phyloP scores from a whole-genome alignment of 1,139 yeast species.

The Petasospora fabianii region DNA sequence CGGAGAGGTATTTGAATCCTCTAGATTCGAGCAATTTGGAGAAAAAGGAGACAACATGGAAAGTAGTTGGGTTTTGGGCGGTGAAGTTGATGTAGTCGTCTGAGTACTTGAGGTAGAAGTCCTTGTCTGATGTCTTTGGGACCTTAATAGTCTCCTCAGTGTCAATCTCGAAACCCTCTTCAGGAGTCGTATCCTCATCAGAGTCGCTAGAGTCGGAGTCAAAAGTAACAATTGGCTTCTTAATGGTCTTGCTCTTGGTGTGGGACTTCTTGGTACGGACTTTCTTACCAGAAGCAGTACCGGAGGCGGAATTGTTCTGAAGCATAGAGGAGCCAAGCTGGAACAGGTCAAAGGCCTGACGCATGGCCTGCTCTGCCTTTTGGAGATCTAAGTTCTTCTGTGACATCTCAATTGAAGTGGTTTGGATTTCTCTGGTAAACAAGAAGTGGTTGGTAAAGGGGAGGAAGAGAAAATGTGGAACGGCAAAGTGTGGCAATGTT shows the following conservation, averaged over 20 bases:
- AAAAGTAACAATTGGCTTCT: conserved; percentile 16
- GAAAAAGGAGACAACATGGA: conserved; percentile 51
- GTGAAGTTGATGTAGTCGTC: conserved; percentile 56
- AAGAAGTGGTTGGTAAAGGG: neutral
- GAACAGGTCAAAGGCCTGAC: conserved; percentile 24
- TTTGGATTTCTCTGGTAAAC: neutral
- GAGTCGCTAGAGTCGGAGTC: conserved; percentile 20
- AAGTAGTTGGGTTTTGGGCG: conserved; percentile 57
- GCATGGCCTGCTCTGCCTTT: conserved; percentile 22
- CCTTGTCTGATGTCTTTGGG: conserved; percentile 8
- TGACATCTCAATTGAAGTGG: conserved; percentile 4
- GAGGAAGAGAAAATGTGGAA: too few relatives aligned
- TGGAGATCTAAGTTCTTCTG: conserved; percentile 11
- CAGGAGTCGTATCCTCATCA: conserved; percentile 17
- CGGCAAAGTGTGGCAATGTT: neutral
- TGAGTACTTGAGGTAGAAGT: conserved; percentile 39
- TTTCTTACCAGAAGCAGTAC: conserved; percentile 4
- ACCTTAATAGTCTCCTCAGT: neutral
- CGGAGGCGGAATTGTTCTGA: conserved; percentile 5
- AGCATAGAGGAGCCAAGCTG: conserved; percentile 23
- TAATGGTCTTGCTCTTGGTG: conserved; percentile 4
- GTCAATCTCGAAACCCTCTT: conserved; percentile 8
- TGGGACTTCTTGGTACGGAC: conserved; percentile 3
- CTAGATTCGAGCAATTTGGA: conserved; percentile 39
- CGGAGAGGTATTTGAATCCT: conserved; percentile 54